Percentiles rank a stretch among this genome's conserved stretches.
Evolutionary conservation across 768 basidiomycete species (phyloP).

Genomic region (Suillus paluster): DNA sequence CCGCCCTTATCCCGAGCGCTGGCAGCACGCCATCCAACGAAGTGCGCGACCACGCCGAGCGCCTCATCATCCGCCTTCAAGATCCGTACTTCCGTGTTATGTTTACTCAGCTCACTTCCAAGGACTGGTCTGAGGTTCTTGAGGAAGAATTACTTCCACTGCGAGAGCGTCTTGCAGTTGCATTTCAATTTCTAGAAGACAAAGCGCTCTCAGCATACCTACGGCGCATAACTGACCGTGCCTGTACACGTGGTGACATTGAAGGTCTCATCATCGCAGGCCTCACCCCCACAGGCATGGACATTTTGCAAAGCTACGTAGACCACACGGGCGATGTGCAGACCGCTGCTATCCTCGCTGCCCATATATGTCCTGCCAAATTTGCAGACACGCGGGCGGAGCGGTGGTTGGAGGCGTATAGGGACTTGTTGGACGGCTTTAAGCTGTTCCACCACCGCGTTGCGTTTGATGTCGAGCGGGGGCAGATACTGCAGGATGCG

Average conservation of each 20-base stretch:
- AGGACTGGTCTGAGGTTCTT: conserved; percentile 81
- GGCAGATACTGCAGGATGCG: conserved; percentile 65
- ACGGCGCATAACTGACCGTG: conserved; percentile 57
- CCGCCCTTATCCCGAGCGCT: conserved; percentile 58
- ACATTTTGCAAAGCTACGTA: conserved; percentile 68
- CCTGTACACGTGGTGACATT: conserved; percentile 64
- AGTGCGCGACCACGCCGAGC: conserved; percentile 71
- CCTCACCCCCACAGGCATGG: conserved; percentile 65
- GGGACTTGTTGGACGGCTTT: conserved; percentile 65
- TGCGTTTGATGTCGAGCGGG: conserved; percentile 76
- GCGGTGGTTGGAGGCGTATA: conserved; percentile 71
- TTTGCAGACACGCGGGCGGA: conserved; percentile 56
- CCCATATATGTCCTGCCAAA: conserved; percentile 62
- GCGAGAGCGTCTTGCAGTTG: conserved; percentile 82
- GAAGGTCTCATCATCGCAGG: conserved; percentile 81
- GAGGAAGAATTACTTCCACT: conserved; percentile 80
- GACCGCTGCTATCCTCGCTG: conserved; percentile 41
- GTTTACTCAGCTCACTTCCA: conserved; percentile 71
- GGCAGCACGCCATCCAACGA: conserved; percentile 47
- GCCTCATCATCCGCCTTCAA: conserved; percentile 70
- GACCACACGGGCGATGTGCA: conserved; percentile 43
- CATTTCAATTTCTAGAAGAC: conserved; percentile 84
- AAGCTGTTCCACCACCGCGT: conserved; percentile 72
- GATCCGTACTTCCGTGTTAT: conserved; percentile 84
- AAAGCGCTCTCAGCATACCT: conserved; percentile 69